Evolutionary conservation across 176 grass and related monocot genomes (phyloP).

Genomic region (Tillandsia fasciculata): DNA sequence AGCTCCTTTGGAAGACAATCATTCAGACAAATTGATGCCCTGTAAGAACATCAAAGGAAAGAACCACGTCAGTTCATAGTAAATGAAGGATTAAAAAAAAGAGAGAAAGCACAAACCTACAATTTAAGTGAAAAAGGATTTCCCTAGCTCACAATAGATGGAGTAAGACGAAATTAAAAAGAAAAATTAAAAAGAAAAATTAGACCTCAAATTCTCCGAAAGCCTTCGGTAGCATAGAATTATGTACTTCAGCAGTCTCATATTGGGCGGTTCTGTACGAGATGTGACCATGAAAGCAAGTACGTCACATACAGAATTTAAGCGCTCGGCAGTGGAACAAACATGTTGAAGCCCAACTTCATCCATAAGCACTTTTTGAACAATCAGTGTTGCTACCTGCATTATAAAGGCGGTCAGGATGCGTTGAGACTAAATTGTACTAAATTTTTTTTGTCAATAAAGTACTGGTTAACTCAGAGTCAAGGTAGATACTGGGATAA

Average conservation of each 20-base stretch:
- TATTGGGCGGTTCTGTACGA: not conserved
- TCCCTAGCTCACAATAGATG: not conserved
- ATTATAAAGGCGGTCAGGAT: not conserved
- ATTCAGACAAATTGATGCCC: not conserved
- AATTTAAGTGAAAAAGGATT: not conserved
- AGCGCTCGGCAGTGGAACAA: not conserved
- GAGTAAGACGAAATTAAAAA: not conserved
- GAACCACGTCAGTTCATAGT: not conserved
- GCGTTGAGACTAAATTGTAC: not conserved
- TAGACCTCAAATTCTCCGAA: slow-evolving; percentile 1
- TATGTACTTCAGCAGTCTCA: slow-evolving; percentile 3
- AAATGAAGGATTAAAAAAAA: not conserved
- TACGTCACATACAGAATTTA: not conserved
- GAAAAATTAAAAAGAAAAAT: not conserved
- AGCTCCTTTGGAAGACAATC: not conserved
- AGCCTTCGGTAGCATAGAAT: not conserved
- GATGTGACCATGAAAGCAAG: not conserved
- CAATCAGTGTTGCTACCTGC: not conserved
- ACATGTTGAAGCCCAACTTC: slow-evolving; percentile 1
- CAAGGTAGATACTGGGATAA: too few relatives aligned
- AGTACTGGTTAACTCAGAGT: too few relatives aligned
- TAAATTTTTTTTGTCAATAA: too few relatives aligned
- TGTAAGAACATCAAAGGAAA: not conserved
- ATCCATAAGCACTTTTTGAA: not conserved
- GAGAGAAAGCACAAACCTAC: not conserved